These are phyloP conservation scores for Sonneratia alba DNA, from an alignment of 345 rosid species.

Conservation along the genomic window DNA sequence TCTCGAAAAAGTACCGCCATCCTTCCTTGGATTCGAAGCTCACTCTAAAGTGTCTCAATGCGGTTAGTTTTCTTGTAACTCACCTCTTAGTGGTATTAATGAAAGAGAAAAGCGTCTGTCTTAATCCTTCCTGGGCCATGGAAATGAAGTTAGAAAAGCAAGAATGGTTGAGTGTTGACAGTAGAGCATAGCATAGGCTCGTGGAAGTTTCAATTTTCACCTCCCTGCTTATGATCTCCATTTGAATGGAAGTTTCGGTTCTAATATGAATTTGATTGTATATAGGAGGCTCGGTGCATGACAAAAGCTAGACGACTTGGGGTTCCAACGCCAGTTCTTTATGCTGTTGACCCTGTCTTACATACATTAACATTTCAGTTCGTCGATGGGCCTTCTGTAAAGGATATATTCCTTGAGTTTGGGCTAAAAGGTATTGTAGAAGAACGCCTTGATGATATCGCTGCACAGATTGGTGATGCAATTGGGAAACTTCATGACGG, in stretches of 20 bases:
- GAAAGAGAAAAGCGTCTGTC: background rate
- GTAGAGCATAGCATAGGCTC: background rate
- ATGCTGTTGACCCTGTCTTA: slow-evolving; percentile 57
- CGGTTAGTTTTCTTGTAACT: slow-evolving; percentile 37
- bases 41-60: slow-evolving; percentile 74
- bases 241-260: background rate
- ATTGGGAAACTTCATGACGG: slow-evolving; percentile 91
- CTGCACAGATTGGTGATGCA: slow-evolving; percentile 76
- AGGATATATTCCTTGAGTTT: slow-evolving; percentile 69
- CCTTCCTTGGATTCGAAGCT: slow-evolving; percentile 80
- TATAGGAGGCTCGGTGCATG: slow-evolving; percentile 92
- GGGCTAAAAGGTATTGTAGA: slow-evolving; percentile 56
- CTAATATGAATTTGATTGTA: background rate
- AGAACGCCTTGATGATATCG: slow-evolving; percentile 60
- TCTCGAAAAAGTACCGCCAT: slow-evolving; percentile 94
- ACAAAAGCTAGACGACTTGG: slow-evolving; percentile 91
- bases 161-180: background rate
- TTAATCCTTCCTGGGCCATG: background rate
- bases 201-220: background rate
- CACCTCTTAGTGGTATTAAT: background rate
- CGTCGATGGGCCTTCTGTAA: slow-evolving; percentile 69
- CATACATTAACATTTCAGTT: slow-evolving; percentile 79
- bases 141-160: background rate
- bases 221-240: background rate
- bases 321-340: slow-evolving; percentile 66